These are phyloP conservation scores for Pseudocohnilembus persalinus DNA, from an alignment of 169 alveolate genomes.

Conservation along the genomic window DNA sequence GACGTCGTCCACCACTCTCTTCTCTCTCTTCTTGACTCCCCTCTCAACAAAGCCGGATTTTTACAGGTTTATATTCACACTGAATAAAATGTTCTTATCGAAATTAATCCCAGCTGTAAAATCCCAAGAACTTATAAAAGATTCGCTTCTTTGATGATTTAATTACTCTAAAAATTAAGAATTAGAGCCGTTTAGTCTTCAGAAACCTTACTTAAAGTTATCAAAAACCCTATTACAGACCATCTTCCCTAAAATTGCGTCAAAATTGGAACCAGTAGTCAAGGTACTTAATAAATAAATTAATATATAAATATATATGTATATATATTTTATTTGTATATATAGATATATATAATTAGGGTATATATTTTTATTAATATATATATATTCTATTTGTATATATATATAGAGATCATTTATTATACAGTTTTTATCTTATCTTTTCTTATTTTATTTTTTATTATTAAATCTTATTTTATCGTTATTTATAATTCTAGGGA, in stretches of 20 bases:
- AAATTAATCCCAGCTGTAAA: slow-evolving; percentile 74
- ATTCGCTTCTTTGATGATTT: slow-evolving; percentile 79
- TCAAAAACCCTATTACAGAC: slow-evolving; percentile 72
- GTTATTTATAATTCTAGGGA: slow-evolving; percentile 33
- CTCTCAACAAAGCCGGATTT: slow-evolving; percentile 80
- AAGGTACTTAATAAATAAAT: slow-evolving; percentile 16
- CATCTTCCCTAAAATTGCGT: slow-evolving; percentile 79
- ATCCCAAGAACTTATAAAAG: slow-evolving; percentile 85
- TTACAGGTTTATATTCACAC: slow-evolving; percentile 75
- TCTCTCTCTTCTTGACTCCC: slow-evolving; percentile 76
- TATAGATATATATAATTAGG: no score
- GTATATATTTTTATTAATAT: no score
- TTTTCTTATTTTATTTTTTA: no score
- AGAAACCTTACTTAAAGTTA: slow-evolving; percentile 70
- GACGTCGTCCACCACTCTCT: slow-evolving; percentile 77
- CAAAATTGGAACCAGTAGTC: slow-evolving; percentile 70
- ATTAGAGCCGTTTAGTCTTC: slow-evolving; percentile 56
- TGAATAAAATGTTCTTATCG: slow-evolving; percentile 68
- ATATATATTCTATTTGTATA: no score
- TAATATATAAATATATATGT: no score
- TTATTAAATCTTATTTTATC: no score
- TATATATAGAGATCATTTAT: no score
- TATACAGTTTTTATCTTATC: no score
- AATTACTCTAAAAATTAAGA: slow-evolving; percentile 66
- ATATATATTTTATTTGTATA: no score